A percentile compares a stretch with the other conserved stretches of the same genome.
Conservation (phyloP, 2,329 filamentous ascomycete genomes). For the Calonectria crousiana region DNA sequence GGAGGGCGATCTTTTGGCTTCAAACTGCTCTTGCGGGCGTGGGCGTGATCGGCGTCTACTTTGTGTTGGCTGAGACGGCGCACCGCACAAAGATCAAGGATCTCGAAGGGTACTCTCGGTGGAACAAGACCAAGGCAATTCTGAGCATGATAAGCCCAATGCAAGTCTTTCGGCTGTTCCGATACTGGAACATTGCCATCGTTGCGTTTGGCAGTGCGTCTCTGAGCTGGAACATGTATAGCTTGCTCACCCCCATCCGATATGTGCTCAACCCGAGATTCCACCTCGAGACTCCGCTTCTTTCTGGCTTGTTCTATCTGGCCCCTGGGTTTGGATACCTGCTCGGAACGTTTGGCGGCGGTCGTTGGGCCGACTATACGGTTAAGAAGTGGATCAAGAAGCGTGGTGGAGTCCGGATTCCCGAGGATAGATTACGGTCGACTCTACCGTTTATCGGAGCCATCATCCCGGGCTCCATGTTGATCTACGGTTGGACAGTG, state of each 20-base stretch:
- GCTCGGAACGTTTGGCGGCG: slow-evolving; percentile 77
- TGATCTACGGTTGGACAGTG: slow-evolving; percentile 70
- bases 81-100: slow-evolving; percentile 73
- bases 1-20: slow-evolving; percentile 83
- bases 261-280: slow-evolving; percentile 83
- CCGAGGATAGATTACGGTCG: slow-evolving; percentile 76
- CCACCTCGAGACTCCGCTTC: slow-evolving; percentile 72
- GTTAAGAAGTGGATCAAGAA: slow-evolving; percentile 75
- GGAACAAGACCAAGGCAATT: slow-evolving; percentile 65
- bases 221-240: slow-evolving; percentile 80
- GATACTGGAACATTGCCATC: slow-evolving; percentile 76
- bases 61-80: slow-evolving; percentile 80
- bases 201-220: slow-evolving; percentile 68
- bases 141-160: slow-evolving; percentile 75
- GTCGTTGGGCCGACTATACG: slow-evolving; percentile 75
- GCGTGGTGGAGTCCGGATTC: slow-evolving; percentile 68
- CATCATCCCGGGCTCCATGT: slow-evolving; percentile 71
- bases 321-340: slow-evolving; percentile 79
- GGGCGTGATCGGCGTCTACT: slow-evolving; percentile 69
- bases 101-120: slow-evolving; percentile 64
- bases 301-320: slow-evolving; percentile 80
- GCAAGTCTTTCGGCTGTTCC: slow-evolving; percentile 72
- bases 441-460: slow-evolving; percentile 68
- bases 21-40: slow-evolving; percentile 76
- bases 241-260: slow-evolving; percentile 72